Percentiles rank a stretch among this genome's conserved stretches.
These are phyloP conservation scores for Arthroderma uncinatum DNA, from an alignment of 2,329 filamentous ascomycete species.

Conservation along the genomic window DNA sequence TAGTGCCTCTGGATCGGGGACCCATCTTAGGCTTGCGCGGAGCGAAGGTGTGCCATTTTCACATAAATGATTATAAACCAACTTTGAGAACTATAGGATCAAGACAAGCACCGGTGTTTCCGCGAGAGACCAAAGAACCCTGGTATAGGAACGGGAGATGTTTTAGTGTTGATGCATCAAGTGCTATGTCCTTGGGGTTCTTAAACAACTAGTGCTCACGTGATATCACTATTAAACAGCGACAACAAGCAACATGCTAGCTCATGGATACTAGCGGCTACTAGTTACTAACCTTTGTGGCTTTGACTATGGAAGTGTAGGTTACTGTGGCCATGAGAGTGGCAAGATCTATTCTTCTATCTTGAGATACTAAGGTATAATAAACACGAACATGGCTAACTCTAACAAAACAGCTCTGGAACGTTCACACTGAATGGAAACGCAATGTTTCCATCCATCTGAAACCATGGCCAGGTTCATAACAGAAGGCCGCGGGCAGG, in stretches of 20 bases:
- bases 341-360: background rate
- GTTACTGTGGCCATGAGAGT: background rate
- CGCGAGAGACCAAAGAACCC: background rate
- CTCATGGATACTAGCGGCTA: background rate
- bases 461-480: background rate
- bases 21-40: background rate
- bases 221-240: background rate
- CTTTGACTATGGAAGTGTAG: background rate
- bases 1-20: background rate
- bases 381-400: too few species aligned
- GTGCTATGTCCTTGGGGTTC: background rate
- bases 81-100: background rate
- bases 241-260: background rate
- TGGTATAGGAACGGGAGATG: background rate
- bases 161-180: background rate
- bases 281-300: background rate
- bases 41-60: background rate
- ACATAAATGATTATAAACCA: background rate
- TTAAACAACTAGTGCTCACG: background rate
- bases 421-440: too few species aligned
- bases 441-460: too few species aligned
- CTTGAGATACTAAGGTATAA: background rate
- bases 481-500: background rate
- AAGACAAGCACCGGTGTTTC: background rate
- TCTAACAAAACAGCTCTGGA: too few species aligned